These are phyloP conservation scores for Gaertneriomyces sp. DNA, from an alignment of 192 early-diverging fungal species.

Conservation along the genomic window DNA sequence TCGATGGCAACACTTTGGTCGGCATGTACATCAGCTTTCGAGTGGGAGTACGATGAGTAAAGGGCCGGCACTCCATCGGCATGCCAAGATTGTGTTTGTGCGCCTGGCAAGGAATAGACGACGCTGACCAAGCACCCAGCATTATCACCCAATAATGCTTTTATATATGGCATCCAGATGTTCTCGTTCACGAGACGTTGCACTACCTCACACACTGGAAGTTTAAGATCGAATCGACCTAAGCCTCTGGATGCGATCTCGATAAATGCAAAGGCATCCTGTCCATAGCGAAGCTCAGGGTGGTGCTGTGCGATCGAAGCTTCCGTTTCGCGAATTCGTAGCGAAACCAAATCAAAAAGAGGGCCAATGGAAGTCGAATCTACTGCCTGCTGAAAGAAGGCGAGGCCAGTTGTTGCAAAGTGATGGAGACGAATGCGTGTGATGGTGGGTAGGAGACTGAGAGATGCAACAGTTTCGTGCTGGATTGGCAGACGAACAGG, in stretches of 20 bases:
- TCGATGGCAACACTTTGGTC: too few relatives aligned
- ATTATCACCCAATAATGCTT: not conserved
- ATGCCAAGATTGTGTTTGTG: constrained; percentile 18
- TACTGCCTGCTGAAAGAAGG: not conserved
- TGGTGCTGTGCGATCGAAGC: not conserved
- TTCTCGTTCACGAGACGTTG: not conserved
- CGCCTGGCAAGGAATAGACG: constrained; percentile 25
- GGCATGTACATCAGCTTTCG: too few relatives aligned
- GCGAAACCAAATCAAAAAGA: not conserved
- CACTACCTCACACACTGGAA: not conserved
- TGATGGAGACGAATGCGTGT: too few relatives aligned
- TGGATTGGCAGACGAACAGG: constrained; percentile 18
- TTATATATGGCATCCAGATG: constrained; percentile 13
- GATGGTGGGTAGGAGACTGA: too few relatives aligned
- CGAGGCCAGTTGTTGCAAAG: not conserved
- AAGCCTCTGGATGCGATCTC: constrained; percentile 16
- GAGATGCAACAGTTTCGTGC: not conserved
- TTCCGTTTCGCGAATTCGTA: constrained; percentile 12
- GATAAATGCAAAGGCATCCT: constrained; percentile 15
- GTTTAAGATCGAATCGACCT: constrained; percentile 12
- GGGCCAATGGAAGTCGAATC: not conserved
- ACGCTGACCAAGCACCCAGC: constrained; percentile 13
- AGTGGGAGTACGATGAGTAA: too few relatives aligned
- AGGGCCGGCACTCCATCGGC: constrained; percentile 18
- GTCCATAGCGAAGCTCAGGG: not conserved